Base-by-base conservation (phyloP, 441 rosid genomes). In the Bruguiera hainesii region DNA sequence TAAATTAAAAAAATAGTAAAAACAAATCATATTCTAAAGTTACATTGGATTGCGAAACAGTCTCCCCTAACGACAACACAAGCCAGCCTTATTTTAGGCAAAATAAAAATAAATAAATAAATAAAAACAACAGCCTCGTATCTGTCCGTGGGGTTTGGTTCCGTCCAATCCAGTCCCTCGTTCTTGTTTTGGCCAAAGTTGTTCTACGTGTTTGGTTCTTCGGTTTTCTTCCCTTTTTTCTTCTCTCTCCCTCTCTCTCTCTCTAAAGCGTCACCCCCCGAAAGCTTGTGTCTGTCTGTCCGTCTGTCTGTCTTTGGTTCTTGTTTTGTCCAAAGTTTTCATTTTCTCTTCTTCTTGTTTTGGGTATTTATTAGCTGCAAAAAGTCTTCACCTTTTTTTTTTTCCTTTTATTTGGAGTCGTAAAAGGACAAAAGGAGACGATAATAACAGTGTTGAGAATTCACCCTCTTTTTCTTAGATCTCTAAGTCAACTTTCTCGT, bases 401-500 rank as follows among this genome's bases (percentile, higher is more conserved):
- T 30, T 30, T 30, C 61, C 19, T 39, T 25, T 42, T 50, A 28
- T 10, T 15, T 49, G 25, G 46, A 11, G 19, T 64, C 55, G 33
- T 26, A 33, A 49, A 49, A 37, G 60, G 35, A 64, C 55, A 51
- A 11, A 58, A 53, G 33, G 48, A 42, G 64, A 8, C 28, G 61
- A 56, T 65, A 31, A 30, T 63, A 25, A 56, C 78, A 52, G 68
- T 60, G 56, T 46, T 71, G 56, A 39, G 56, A 39, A 21, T 55
- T 21, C 72, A 65, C 23, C 28, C 13, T 60, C 30, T 42, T 26
- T 19, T 9, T 20, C 55, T 39, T 49, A 42, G 33, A 18, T 2
- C 69, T 46, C 28, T 1, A 68, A 73, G 79, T 86, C 82, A 75
- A 57, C 73, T 18, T 78, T 76, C 25, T 70, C 75, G 0, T 23